phyloP scores from a whole-genome alignment of 2,329 filamentous ascomycete genomes.

The Paracorniculantispora psalliotae region DNA sequence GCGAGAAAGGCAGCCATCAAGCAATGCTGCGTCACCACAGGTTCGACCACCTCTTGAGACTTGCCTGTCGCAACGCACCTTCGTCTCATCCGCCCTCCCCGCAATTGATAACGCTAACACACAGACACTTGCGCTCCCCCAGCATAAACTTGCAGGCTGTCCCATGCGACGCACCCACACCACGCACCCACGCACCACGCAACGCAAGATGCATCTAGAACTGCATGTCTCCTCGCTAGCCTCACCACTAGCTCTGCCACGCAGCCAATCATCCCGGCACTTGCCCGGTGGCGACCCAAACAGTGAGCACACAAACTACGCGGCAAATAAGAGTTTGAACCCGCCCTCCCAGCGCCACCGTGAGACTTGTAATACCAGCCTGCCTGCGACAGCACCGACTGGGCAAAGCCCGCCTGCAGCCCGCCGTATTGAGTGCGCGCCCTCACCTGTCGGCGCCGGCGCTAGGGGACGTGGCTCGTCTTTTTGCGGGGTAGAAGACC shows the following conservation, averaged over 20 bases:
- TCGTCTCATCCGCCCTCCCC: not conserved
- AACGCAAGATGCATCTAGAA: slow-evolving; percentile 12
- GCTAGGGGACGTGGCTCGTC: not conserved
- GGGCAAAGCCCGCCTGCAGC: not conserved
- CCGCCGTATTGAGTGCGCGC: not conserved
- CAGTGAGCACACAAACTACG: no score
- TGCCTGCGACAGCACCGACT: not conserved
- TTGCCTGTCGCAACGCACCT: not conserved
- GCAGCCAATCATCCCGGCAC: not conserved
- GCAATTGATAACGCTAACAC: not conserved
- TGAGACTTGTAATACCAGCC: not conserved
- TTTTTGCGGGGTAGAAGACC: slow-evolving; percentile 1
- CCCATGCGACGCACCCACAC: slow-evolving; percentile 4
- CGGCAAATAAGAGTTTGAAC: no score
- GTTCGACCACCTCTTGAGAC: not conserved
- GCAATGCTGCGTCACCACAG: not conserved
- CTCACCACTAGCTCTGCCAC: not conserved
- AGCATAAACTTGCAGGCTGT: not conserved
- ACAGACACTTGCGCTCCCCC: not conserved
- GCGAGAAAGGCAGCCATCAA: not conserved
- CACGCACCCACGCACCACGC: no score
- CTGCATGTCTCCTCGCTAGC: slow-evolving; percentile 1
- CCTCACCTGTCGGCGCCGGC: not conserved
- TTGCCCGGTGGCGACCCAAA: not conserved
- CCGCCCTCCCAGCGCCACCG: not conserved